phyloP scores from a whole-genome alignment of 805 yeast genomes.

The Zygoascus biomembranicola region DNA sequence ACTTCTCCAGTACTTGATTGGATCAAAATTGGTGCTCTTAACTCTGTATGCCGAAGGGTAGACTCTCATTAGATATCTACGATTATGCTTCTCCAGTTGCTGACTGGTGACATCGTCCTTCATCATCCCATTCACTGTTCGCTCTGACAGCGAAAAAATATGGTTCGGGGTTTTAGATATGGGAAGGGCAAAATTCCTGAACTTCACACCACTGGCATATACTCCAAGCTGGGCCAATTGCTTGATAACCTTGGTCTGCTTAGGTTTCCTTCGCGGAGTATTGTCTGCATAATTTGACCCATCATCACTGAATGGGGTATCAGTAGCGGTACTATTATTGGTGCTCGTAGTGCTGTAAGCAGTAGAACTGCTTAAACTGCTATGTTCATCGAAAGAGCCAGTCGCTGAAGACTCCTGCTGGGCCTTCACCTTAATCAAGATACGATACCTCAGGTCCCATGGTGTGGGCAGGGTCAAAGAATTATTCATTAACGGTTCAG shows the following conservation, averaged over 20 bases:
- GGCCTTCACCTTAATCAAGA: conserved; percentile 73
- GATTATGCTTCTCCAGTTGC: conserved; percentile 69
- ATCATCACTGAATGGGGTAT: conserved; percentile 6
- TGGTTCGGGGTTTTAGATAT: conserved; percentile 76
- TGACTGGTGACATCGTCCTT: conserved; percentile 49
- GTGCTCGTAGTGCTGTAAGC: not conserved
- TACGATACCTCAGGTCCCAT: conserved; percentile 53
- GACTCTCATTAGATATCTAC: conserved; percentile 65
- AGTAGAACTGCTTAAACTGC: not conserved
- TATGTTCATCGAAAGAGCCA: not conserved
- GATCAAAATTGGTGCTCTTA: conserved; percentile 73
- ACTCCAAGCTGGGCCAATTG: conserved; percentile 55
- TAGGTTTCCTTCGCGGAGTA: not conserved
- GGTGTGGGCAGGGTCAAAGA: conserved; percentile 58
- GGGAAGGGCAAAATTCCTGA: conserved; percentile 74
- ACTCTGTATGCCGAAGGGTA: conserved; percentile 79
- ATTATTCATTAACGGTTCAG: conserved; percentile 30
- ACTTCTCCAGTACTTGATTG: conserved; percentile 67
- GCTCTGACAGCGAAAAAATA: conserved; percentile 81
- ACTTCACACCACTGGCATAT: conserved; percentile 67
- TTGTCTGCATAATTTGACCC: not conserved
- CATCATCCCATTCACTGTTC: conserved; percentile 51
- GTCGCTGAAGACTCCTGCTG: not conserved
- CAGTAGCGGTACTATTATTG: conserved; percentile 3
- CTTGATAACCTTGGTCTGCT: conserved; percentile 24